Evolutionary conservation across 164 flowering plant genomes (phyloP), one percentile per base, ranked within the genome.

Genomic region (Liriodendron chinense): DNA sequence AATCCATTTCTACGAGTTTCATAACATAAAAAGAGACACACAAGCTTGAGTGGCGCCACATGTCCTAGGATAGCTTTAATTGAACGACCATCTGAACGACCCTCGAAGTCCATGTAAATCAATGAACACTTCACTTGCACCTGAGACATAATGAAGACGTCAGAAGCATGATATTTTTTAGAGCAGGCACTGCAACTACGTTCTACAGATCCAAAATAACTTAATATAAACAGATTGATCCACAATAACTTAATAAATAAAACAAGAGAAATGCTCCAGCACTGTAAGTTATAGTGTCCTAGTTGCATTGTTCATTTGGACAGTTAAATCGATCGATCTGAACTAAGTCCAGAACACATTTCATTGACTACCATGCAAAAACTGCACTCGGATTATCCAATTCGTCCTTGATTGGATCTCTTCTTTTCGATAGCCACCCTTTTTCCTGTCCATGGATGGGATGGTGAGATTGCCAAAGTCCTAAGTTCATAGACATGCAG

Each of bases 21-120:
- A 66, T 43, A 6, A 22, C 47, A 72, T 20, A 59, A 72, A 71
- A 2, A 23, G 50, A 71, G 23, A 8, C 92, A 70, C 86, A 96
- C 99, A 81, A 96, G 98, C 85, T 96, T 96, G 62, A 96, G 81
- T 3, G 99, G 99, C 16, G 95, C 86, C 65, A 96, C 97, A 79
- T 94, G 97, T 65, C 90, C 85, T 72, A 94, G 87, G 81, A 94
- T 92, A 79, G 96, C 87, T 83, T 96, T 96, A 57, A 96, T 86
- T 69, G 98, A 92, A n/a, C 97, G 89, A 61, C 94, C 96, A 86
- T 96, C 99, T 75, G 99, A 89, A 77, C 99, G 97, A 64, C 99
- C 99, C 78, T 96, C 99, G 83, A 90, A 92, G 75, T 96, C 98
- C 90, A 92, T 87, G 84, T 91, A 91, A 47, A 83, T 65, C 85